These are phyloP conservation scores for Hamamelis virginiana DNA, from an alignment of 164 flowering plant species.

Conservation along the genomic window DNA sequence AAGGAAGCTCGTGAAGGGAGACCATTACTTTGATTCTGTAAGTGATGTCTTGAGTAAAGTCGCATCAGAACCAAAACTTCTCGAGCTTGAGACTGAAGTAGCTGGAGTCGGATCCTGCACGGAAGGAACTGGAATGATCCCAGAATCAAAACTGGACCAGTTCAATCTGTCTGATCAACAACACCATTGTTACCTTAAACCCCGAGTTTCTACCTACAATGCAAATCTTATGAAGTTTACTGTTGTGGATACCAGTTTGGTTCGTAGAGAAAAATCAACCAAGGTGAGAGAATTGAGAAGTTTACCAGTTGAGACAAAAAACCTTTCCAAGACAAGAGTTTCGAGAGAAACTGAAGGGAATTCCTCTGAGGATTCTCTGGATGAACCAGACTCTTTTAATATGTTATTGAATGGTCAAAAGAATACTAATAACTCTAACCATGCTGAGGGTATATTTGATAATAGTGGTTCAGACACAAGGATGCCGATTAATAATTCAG, in stretches of 20 bases:
- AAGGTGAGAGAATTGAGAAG: slow-evolving; percentile 36
- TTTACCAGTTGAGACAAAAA: slow-evolving; percentile 40
- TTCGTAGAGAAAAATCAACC: slow-evolving; percentile 9
- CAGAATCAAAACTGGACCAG: slow-evolving; percentile 29
- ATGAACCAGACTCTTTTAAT: slow-evolving; percentile 27
- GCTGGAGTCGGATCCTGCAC: slow-evolving; percentile 12
- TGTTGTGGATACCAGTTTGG: slow-evolving; percentile 43
- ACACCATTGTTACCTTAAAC: slow-evolving; percentile 34
- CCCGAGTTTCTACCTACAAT: slow-evolving; percentile 18
- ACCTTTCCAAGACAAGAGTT: slow-evolving; percentile 6
- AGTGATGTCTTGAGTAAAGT: slow-evolving; percentile 45
- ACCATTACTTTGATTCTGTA: slow-evolving; percentile 51
- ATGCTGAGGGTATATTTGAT: neutral
- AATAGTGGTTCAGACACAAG: slow-evolving; percentile 13
- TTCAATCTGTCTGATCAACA: slow-evolving; percentile 24
- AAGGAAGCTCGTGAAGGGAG: slow-evolving; percentile 43
- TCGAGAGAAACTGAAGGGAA: slow-evolving; percentile 31
- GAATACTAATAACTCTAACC: slow-evolving; percentile 13
- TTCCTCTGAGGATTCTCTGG: slow-evolving; percentile 27
- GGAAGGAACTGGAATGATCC: slow-evolving; percentile 25
- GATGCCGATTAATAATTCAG: slow-evolving; percentile 9
- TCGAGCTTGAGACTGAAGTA: slow-evolving; percentile 34
- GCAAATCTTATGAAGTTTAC: slow-evolving; percentile 32
- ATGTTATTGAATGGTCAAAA: slow-evolving; percentile 3
- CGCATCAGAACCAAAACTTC: slow-evolving; percentile 40